Evolutionary conservation across 306 rosid species (phyloP), one percentile per base, ranked within the genome.

Genomic region (Casuarina glauca): DNA sequence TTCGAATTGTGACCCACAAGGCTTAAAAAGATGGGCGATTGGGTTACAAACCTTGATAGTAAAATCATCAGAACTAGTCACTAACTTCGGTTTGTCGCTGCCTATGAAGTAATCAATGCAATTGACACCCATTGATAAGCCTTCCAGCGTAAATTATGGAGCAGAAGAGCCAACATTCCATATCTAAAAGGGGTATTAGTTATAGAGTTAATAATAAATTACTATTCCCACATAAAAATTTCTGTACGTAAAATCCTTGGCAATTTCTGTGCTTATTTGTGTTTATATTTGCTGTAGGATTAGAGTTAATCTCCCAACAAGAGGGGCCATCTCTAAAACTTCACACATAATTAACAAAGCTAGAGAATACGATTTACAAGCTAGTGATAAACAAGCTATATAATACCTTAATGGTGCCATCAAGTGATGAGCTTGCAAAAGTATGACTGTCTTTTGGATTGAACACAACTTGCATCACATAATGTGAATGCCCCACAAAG

Each of bases 131-230:
- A 93, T 93, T 80, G 93, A 97, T 78, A 93, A 98, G 72, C 97
- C 98, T 80, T 93, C 99, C 91, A 96, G 81, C 0, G 99, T 96
- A 88, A 96, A 96, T 84, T 96, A 93, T 63, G 98, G 99, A 71
- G 93, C 99, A 48, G 98, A 97, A 16, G 99, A 96, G 78, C 97
- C 99, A 77, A 96, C 98, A 82, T 93, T 96, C 99, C 99, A 96
- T 72, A 95, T 93, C 99, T 96, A 87, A 76, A 76, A 79, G 85
- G 32, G 32, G 32, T 26, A 26, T 26, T 72, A 66, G 32, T 26
- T 26, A 26, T 26, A 26, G 1, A 26, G 32, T 72, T 43, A 39
- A 63, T 53, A 15, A 61, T 3, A 87, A 49, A 53, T 26, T 26
- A 26, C 32, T 26, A 26, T 26, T 26, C 32, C 32, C 32, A 26